Conservation (phyloP, 192 early-diverging fungal genomes). For the Pecoramyces ruminantium region DNA sequence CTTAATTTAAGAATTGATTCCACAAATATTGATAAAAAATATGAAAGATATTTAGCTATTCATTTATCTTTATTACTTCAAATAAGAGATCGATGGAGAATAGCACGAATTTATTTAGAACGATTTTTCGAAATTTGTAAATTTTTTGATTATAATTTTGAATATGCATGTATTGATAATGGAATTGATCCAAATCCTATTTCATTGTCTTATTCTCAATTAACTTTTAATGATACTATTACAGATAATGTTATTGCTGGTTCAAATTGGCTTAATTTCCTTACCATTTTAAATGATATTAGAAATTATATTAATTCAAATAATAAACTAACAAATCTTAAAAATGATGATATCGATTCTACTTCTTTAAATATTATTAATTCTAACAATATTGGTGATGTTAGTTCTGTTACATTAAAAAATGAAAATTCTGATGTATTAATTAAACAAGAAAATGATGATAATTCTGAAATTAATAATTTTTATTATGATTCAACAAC, state of each 20-base stretch:
- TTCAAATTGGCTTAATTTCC: background rate
- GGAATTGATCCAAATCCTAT: background rate
- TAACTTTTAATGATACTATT: background rate
- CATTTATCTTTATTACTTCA: background rate
- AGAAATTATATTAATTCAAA: background rate
- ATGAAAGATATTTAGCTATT: background rate
- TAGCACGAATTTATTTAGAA: background rate
- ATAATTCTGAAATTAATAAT: background rate
- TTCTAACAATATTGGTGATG: too few species aligned
- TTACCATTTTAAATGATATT: background rate
- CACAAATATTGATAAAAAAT: background rate
- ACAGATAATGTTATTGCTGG: background rate
- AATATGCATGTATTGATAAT: background rate
- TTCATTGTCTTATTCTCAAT: background rate
- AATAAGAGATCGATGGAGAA: background rate
- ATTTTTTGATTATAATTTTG: background rate
- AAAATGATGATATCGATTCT: background rate
- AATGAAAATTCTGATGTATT: background rate
- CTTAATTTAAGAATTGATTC: background rate
- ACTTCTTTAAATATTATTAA: background rate
- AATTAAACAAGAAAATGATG: background rate
- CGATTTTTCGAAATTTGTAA: background rate
- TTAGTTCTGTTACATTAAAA: background rate
- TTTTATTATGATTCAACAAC: background rate
- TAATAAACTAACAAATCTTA: background rate